phyloP scores from a whole-genome alignment of 1,139 yeast species.

The Scheffersomyces illinoinensis region DNA sequence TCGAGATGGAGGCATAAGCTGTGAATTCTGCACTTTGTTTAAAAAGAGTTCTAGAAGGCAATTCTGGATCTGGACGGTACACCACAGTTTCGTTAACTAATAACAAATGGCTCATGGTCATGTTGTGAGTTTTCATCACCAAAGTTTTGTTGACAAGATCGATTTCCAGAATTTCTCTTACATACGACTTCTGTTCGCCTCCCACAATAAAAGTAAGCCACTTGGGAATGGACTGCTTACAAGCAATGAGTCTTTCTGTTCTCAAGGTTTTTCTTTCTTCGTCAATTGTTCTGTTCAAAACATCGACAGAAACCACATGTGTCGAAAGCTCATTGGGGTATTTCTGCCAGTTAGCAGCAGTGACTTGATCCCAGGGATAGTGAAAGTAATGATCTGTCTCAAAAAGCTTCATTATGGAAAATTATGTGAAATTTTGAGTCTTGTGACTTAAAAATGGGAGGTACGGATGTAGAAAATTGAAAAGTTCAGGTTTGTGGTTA shows the following conservation, averaged over 20 bases:
- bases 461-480: background rate
- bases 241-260: slow-evolving; percentile 86
- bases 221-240: slow-evolving; percentile 81
- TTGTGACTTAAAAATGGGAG: background rate
- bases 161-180: slow-evolving; percentile 86
- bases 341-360: slow-evolving; percentile 96
- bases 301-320: slow-evolving; percentile 95
- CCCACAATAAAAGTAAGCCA: slow-evolving; percentile 83
- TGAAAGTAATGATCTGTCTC: slow-evolving; percentile 66
- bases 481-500: background rate
- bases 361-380: slow-evolving; percentile 92
- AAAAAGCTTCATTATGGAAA: slow-evolving; percentile 67
- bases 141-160: slow-evolving; percentile 66
- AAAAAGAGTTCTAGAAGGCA: slow-evolving; percentile 63
- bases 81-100: slow-evolving; percentile 83
- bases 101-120: slow-evolving; percentile 77
- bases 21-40: slow-evolving; percentile 85
- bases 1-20: slow-evolving; percentile 72
- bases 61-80: slow-evolving; percentile 65
- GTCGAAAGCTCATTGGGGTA: slow-evolving; percentile 91
- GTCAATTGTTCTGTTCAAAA: slow-evolving; percentile 69
- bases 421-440: background rate
- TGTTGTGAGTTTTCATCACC: slow-evolving; percentile 80
- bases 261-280: slow-evolving; percentile 56
- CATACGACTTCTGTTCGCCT: slow-evolving; percentile 71